These are phyloP conservation scores for Clavariopsis aquatica DNA, from an alignment of 495 filamentous ascomycete genomes.

Conservation along the genomic window DNA sequence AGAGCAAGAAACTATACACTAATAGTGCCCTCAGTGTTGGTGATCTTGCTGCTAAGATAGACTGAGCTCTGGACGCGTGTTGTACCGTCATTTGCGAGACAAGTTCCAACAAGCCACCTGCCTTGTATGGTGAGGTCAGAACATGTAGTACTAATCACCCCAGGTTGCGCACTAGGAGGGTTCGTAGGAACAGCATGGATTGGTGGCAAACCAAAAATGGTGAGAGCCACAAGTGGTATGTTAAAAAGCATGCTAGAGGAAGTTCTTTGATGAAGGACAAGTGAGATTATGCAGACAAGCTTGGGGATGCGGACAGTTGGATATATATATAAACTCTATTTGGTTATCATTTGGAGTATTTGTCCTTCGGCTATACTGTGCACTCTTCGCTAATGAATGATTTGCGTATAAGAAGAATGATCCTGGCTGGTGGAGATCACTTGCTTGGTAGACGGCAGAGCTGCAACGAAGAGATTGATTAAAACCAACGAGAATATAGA, in stretches of 20 bases:
- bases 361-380: background rate
- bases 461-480: background rate
- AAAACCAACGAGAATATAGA: background rate
- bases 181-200: background rate
- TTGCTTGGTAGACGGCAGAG: background rate
- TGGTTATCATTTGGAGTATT: background rate
- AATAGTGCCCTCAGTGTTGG: conserved; percentile 4
- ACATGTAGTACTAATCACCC: background rate
- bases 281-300: background rate
- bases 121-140: conserved; percentile 1
- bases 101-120: conserved; percentile 13
- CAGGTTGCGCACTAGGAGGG: background rate
- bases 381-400: background rate
- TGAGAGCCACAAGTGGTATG: background rate
- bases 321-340: background rate
- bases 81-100: conserved; percentile 2
- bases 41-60: conserved; percentile 6
- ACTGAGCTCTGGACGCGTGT: conserved; percentile 16
- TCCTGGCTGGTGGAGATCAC: background rate
- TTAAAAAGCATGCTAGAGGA: background rate
- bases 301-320: background rate
- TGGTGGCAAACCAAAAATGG: background rate
- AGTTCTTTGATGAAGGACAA: background rate
- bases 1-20: background rate
- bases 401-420: background rate